phyloP scores from a whole-genome alignment of 176 grass and related monocot genomes.

The Aegilops speltoides region DNA sequence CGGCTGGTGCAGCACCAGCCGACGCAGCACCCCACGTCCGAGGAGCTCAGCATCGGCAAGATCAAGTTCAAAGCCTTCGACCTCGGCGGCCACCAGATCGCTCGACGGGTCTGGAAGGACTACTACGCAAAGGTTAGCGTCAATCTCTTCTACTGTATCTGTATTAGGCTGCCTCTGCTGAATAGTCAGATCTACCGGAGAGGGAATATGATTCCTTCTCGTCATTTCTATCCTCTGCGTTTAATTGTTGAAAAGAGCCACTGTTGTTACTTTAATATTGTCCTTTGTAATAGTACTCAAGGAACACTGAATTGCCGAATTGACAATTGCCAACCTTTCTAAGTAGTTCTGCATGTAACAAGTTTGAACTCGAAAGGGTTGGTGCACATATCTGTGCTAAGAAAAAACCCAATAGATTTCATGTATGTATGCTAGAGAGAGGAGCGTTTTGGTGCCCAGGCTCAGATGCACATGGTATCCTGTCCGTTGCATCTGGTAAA shows the following conservation, averaged over 20 bases:
- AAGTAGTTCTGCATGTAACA: background rate
- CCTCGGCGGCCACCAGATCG: slow-evolving; percentile 75
- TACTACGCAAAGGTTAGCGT: slow-evolving; percentile 64
- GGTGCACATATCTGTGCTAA: background rate
- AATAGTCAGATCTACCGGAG: slow-evolving; percentile 9
- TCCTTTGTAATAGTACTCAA: background rate
- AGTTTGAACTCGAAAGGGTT: background rate
- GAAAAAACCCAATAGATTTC: background rate
- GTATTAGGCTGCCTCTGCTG: background rate
- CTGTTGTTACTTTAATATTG: background rate
- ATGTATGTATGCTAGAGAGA: background rate
- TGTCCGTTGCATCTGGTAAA: no score
- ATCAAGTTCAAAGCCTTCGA: slow-evolving; percentile 90
- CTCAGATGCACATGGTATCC: no score
- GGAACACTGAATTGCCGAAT: background rate
- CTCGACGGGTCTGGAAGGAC: slow-evolving; percentile 78
- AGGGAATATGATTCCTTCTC: background rate
- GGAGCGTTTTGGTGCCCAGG: no score
- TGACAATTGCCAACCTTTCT: background rate
- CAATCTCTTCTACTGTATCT: background rate
- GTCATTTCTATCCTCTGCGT: background rate
- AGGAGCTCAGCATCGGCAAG: slow-evolving; percentile 82
- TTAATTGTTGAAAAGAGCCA: background rate
- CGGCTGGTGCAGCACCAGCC: slow-evolving; percentile 78
- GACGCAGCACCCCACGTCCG: slow-evolving; percentile 77